Evolutionary conservation across 768 basidiomycete genomes (phyloP).

Genomic region (Polyporus arcularius): DNA sequence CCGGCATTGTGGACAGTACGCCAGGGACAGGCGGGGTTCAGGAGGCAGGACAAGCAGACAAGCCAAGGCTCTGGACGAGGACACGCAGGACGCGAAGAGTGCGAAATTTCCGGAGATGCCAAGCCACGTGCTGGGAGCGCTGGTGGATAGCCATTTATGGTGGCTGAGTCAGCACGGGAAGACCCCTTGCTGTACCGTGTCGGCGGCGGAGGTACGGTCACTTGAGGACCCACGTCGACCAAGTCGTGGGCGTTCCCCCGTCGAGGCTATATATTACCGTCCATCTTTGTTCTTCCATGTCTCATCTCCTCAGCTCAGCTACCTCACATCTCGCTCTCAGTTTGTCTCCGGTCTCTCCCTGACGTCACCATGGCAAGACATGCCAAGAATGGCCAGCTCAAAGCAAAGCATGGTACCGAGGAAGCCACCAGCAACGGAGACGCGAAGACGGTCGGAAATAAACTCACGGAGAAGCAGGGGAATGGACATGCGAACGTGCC

Average conservation of each 20-base stretch:
- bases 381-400: not conserved
- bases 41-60: no score
- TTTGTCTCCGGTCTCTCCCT: not conserved
- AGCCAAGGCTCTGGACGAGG: no score
- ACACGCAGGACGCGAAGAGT: no score
- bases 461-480: not conserved
- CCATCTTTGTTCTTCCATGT: not conserved
- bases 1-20: slow-evolving; percentile 21
- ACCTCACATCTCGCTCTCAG: not conserved
- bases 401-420: not conserved
- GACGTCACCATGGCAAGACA: not conserved
- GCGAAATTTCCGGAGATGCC: no score
- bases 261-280: not conserved
- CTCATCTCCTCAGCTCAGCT: not conserved
- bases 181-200: no score
- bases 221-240: not conserved
- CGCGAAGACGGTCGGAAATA: not conserved
- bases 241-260: not conserved
- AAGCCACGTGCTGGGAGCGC: no score
- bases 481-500: not conserved
- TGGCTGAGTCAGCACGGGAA: no score
- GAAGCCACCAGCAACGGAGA: not conserved
- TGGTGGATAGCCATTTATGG: no score
- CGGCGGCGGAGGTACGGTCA: not conserved
- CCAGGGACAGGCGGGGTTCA: no score